phyloP scores from a whole-genome alignment of 2,329 filamentous ascomycete genomes.

The Colletotrichum spinosum region DNA sequence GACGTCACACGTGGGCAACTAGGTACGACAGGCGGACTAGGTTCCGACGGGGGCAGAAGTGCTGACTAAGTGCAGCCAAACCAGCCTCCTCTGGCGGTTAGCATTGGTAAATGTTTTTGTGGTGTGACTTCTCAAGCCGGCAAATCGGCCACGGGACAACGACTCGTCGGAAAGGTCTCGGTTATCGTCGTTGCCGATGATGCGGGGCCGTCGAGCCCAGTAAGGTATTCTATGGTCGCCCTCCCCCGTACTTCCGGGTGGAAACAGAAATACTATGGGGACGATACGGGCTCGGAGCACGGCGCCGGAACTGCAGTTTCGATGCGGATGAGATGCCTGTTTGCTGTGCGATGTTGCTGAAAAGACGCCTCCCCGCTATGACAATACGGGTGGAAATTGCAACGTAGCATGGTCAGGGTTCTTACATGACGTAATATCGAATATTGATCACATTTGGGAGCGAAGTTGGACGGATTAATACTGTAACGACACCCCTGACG shows the following conservation, averaged over 20 bases:
- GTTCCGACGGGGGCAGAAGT: constrained; percentile 11
- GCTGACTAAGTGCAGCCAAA: constrained; percentile 26
- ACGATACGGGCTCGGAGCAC: no score
- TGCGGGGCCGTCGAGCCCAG: neutral
- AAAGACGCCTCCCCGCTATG: constrained; percentile 28
- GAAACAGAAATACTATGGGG: no score
- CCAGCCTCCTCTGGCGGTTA: constrained; percentile 4
- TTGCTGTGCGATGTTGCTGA: no score
- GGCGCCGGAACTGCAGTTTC: no score
- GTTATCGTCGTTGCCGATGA: constrained; percentile 8
- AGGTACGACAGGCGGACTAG: constrained; percentile 26
- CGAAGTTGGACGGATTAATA: neutral
- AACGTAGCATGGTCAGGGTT: constrained; percentile 27
- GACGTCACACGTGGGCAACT: constrained; percentile 32
- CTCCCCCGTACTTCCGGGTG: no score
- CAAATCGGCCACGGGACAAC: constrained; percentile 4
- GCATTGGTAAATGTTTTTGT: neutral
- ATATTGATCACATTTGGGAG: neutral
- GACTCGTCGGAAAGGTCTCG: neutral
- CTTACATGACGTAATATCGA: constrained; percentile 21
- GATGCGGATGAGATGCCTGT: no score
- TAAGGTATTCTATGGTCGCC: neutral
- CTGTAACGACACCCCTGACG: constrained; percentile 1
- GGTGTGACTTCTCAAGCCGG: neutral
- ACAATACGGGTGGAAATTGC: constrained; percentile 30